Conservation (phyloP, 495 filamentous ascomycete species). For the Bacidia rubella region DNA sequence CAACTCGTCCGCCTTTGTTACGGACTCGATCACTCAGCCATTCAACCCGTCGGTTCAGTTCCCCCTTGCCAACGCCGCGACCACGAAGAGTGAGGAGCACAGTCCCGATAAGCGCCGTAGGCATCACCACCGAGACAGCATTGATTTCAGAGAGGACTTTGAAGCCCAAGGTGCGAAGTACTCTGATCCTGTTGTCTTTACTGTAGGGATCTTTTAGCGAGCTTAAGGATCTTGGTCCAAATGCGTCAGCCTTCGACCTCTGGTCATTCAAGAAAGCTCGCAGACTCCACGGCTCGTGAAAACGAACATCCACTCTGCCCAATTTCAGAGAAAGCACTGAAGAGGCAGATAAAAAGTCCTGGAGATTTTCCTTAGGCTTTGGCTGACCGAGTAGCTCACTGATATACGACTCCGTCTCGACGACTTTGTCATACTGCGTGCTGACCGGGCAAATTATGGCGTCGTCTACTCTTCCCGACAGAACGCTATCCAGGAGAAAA, state of each 20-base stretch:
- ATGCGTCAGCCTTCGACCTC: constrained; percentile 30
- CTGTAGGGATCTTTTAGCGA: constrained; percentile 24
- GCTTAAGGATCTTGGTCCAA: constrained; percentile 14
- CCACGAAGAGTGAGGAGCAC: constrained; percentile 85
- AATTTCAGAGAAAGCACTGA: constrained; percentile 79
- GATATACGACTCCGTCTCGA: constrained; percentile 95
- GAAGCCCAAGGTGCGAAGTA: constrained; percentile 77
- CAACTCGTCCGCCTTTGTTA: constrained; percentile 77
- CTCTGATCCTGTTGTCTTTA: constrained; percentile 39
- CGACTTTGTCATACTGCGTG: constrained; percentile 96
- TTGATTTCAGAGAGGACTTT: constrained; percentile 90
- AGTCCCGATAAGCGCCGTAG: constrained; percentile 86
- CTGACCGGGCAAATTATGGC: constrained; percentile 87
- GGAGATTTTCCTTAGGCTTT: constrained; percentile 85
- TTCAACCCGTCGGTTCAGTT: constrained; percentile 74
- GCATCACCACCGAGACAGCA: constrained; percentile 92
- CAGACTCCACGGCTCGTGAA: constrained; percentile 90
- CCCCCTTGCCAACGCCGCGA: constrained; percentile 75
- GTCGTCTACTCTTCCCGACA: constrained; percentile 80
- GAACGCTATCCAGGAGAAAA: constrained; percentile 79
- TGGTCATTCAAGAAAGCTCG: constrained; percentile 67
- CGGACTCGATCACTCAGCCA: constrained; percentile 79
- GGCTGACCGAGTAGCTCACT: constrained; percentile 85
- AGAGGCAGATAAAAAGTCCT: constrained; percentile 75
- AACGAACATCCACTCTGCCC: constrained; percentile 86